Evolutionary conservation across 169 alveolate species (phyloP).

Genomic region (Theileria annulata): DNA sequence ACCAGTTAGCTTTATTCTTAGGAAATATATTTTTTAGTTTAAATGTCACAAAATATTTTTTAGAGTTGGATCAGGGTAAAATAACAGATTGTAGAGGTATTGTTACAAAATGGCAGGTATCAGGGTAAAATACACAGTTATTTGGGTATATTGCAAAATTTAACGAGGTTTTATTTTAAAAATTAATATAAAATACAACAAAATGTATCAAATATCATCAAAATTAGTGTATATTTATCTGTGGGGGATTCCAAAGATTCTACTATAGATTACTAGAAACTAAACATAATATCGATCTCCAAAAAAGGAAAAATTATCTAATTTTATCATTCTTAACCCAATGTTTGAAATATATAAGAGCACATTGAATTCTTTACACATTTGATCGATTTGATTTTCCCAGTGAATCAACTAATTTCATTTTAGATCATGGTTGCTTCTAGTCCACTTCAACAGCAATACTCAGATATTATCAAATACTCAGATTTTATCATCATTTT

Average conservation of each 20-base stretch:
- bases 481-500: too few species aligned
- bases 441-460: too few species aligned
- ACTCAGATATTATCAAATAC: too few species aligned
- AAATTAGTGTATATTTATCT: neutral
- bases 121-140: neutral
- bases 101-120: neutral
- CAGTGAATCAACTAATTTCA: neutral
- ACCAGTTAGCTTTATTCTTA: too few species aligned
- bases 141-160: neutral
- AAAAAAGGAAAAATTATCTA: neutral
- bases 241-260: slow-evolving; percentile 24
- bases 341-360: neutral
- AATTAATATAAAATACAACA: neutral
- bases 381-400: neutral
- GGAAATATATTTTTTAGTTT: too few species aligned
- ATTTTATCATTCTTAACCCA: neutral
- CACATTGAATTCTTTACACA: neutral
- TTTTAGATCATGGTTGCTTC: neutral
- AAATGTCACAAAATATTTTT: too few species aligned
- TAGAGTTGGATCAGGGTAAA: too few species aligned
- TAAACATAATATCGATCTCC: neutral
- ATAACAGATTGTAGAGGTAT: too few species aligned
- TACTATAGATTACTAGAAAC: neutral
- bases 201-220: neutral
- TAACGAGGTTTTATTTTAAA: neutral